phyloP scores from a whole-genome alignment of 306 rosid species.

The Hippophae tibetana region DNA sequence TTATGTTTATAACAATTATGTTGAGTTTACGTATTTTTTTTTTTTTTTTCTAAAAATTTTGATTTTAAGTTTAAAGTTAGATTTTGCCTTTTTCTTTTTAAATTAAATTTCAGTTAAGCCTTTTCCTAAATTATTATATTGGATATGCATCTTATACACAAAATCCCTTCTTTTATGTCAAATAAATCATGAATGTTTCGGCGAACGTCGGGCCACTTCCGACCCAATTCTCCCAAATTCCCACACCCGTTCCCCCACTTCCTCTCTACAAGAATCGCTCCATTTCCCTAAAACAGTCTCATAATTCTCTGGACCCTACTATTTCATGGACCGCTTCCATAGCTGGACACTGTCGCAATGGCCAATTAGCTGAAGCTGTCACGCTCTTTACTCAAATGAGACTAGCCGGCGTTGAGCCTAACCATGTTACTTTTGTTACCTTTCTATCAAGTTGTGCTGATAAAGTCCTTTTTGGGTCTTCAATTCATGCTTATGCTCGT shows the following conservation, averaged over 20 bases:
- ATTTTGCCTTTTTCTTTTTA: no score
- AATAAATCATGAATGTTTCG: no score
- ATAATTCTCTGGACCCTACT: slow-evolving; percentile 26
- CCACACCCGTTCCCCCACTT: slow-evolving; percentile 12
- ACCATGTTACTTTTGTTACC: slow-evolving; percentile 57
- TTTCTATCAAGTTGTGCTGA: slow-evolving; percentile 67
- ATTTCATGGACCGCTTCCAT: slow-evolving; percentile 75
- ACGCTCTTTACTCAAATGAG: slow-evolving; percentile 49
- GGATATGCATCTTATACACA: no score
- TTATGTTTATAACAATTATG: no score
- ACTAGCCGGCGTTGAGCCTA: slow-evolving; percentile 52
- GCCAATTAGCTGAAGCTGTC: slow-evolving; percentile 52
- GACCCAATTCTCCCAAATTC: slow-evolving; percentile 7
- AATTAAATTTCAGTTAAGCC: no score
- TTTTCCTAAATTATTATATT: no score
- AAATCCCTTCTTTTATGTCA: no score
- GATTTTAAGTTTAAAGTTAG: no score
- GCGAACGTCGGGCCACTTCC: slow-evolving; percentile 8
- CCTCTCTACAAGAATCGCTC: slow-evolving; percentile 13
- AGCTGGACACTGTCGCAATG: slow-evolving; percentile 49
- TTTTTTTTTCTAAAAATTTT: no score
- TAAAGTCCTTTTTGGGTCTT: slow-evolving; percentile 32
- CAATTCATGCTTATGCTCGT: slow-evolving; percentile 44
- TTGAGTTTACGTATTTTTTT: no score
- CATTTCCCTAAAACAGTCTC: slow-evolving; percentile 17